Evolutionary conservation across 2,329 filamentous ascomycete species (phyloP).

Genomic region (Trichoderma sp.): DNA sequence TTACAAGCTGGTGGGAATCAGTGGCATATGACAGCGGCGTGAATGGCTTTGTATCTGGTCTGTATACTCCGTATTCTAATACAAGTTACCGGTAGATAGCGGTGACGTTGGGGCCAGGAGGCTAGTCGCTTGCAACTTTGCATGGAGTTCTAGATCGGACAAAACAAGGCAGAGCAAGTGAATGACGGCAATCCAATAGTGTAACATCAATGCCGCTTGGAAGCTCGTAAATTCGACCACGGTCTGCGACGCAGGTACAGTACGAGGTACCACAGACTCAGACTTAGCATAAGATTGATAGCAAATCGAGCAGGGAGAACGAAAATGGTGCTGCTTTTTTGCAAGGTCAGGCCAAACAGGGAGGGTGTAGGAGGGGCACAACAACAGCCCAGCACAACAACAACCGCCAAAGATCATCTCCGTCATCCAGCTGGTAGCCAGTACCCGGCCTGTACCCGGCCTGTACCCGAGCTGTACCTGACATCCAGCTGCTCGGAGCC

Average conservation of each 20-base stretch:
- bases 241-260: background rate
- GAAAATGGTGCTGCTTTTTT: background rate
- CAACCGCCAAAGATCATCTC: background rate
- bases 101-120: background rate
- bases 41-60: background rate
- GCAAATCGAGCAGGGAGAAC: background rate
- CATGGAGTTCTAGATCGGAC: background rate
- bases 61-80: background rate
- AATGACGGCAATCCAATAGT: background rate
- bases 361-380: constrained; percentile 2
- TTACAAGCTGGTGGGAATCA: background rate
- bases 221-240: background rate
- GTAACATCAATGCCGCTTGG: background rate
- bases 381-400: background rate
- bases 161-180: background rate
- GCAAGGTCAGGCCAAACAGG: background rate
- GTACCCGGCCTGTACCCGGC: background rate
- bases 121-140: background rate
- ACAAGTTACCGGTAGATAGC: background rate
- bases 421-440: background rate
- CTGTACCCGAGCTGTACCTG: background rate
- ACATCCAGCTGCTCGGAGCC: background rate
- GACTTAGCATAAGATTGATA: background rate
- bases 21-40: background rate
- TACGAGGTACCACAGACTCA: background rate